Conservation (phyloP, 805 yeast species). For the Myxozyma sirexii region DNA sequence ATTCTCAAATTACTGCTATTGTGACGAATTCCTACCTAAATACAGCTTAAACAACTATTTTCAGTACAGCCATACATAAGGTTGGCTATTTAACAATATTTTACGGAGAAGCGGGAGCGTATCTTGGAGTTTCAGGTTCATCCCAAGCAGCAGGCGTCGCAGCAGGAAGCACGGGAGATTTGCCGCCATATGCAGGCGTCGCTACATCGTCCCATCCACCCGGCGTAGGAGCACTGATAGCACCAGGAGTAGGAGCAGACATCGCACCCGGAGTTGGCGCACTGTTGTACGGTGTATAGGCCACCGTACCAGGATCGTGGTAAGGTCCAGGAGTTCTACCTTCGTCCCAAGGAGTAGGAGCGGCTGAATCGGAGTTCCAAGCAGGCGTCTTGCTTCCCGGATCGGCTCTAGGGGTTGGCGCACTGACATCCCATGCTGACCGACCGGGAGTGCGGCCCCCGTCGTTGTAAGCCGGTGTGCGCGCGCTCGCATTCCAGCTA, state of each 20-base stretch:
- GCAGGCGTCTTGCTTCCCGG: conserved; percentile 47
- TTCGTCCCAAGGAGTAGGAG: conserved; percentile 42
- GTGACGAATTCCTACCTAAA: too few relatives aligned
- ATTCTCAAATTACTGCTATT: too few relatives aligned
- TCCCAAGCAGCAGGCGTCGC: conserved; percentile 37
- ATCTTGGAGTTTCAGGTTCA: conserved; percentile 37
- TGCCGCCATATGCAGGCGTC: conserved; percentile 44
- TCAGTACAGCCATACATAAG: background rate
- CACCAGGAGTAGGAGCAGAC: conserved; percentile 50
- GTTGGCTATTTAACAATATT: background rate
- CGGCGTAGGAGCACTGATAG: conserved; percentile 46
- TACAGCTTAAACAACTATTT: too few relatives aligned
- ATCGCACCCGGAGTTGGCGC: conserved; percentile 44
- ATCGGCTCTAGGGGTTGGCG: conserved; percentile 44
- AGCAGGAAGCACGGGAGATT: conserved; percentile 39
- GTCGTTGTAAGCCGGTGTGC: conserved; percentile 14
- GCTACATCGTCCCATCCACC: conserved; percentile 39
- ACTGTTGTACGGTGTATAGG: conserved; percentile 43
- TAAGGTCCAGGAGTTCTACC: conserved; percentile 49
- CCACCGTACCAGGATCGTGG: conserved; percentile 52
- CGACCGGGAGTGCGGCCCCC: conserved; percentile 51
- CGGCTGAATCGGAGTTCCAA: conserved; percentile 19
- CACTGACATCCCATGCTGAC: conserved; percentile 40
- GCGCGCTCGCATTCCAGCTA: conserved; percentile 44
- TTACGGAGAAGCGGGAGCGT: conserved; percentile 35